Percentiles rank a stretch among this genome's conserved stretches.
These are phyloP conservation scores for Mortierella sp. DNA, from an alignment of 371 early-diverging fungal genomes.

Conservation along the genomic window DNA sequence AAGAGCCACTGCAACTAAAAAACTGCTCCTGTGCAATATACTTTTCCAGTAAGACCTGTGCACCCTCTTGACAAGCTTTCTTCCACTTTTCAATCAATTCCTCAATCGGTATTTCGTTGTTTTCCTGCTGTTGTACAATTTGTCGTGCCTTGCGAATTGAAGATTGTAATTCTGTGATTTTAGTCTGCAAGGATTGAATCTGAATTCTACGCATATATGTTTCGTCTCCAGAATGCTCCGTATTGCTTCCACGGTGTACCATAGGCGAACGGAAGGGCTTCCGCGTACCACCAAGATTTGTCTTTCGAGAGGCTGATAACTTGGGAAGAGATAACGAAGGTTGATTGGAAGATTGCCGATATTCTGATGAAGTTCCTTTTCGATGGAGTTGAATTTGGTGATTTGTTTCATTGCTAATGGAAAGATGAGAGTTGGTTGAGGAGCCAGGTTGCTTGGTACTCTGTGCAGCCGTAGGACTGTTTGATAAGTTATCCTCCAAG, in stretches of 20 bases:
- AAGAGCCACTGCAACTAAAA: conserved; percentile 13
- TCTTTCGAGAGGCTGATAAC: not conserved
- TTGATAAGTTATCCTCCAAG: not conserved
- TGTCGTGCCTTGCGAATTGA: conserved; percentile 39
- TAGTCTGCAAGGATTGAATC: conserved; percentile 18
- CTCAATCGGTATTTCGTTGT: conserved; percentile 21
- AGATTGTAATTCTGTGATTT: conserved; percentile 29
- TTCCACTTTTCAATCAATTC: conserved; percentile 49
- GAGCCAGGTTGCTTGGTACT: not conserved
- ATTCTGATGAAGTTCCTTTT: not conserved
- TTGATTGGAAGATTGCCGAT: not conserved
- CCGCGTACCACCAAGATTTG: conserved; percentile 4
- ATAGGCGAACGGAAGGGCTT: conserved; percentile 33
- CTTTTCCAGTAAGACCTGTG: conserved; percentile 35
- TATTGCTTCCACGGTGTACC: not conserved
- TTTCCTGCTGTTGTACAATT: conserved; percentile 31
- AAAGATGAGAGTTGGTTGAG: not conserved
- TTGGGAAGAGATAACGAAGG: not conserved
- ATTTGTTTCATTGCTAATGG: not conserved
- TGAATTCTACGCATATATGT: conserved; percentile 13
- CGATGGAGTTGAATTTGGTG: not conserved
- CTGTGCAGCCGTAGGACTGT: too few relatives aligned
- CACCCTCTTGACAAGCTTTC: conserved; percentile 42
- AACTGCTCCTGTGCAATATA: conserved; percentile 25
- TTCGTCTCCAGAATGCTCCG: not conserved